phyloP scores from a whole-genome alignment of 2,329 filamentous ascomycete genomes.

The Alternaria conjuncta region DNA sequence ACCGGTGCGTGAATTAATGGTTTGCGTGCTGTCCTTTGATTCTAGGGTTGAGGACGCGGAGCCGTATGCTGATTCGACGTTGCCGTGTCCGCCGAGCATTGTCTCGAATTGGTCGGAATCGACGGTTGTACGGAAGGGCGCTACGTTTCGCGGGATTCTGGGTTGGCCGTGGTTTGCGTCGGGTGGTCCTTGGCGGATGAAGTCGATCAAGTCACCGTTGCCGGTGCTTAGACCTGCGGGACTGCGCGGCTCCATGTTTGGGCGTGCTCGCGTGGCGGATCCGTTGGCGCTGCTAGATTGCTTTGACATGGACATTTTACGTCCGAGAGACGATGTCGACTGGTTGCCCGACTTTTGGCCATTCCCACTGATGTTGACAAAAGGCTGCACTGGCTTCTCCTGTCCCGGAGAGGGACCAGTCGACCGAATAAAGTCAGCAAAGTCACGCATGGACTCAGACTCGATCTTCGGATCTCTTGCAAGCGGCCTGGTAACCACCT shows the following conservation, averaged over 20 bases:
- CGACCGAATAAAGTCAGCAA: slow-evolving; percentile 87
- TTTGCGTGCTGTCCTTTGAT: slow-evolving; percentile 59
- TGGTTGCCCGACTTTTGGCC: slow-evolving; percentile 23
- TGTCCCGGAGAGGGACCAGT: slow-evolving; percentile 66
- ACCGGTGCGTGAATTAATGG: slow-evolving; percentile 76
- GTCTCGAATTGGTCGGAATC: slow-evolving; percentile 77
- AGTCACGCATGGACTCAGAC: slow-evolving; percentile 76
- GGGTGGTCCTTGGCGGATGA: slow-evolving; percentile 87
- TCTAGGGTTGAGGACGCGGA: slow-evolving; percentile 45
- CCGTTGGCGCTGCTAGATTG: slow-evolving; percentile 28
- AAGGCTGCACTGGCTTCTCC: slow-evolving; percentile 43
- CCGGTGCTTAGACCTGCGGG: slow-evolving; percentile 72
- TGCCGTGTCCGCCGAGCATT: slow-evolving; percentile 43
- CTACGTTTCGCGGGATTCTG: slow-evolving; percentile 80
- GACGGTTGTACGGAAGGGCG: slow-evolving; percentile 83
- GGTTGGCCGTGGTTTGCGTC: slow-evolving; percentile 64
- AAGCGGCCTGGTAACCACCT: slow-evolving; percentile 37
- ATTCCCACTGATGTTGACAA: slow-evolving; percentile 33
- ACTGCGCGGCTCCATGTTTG: slow-evolving; percentile 65
- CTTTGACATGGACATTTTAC: slow-evolving; percentile 35
- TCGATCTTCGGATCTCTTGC: slow-evolving; percentile 77
- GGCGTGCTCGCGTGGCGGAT: slow-evolving; percentile 33
- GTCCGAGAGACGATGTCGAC: slow-evolving; percentile 36
- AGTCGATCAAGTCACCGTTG: slow-evolving; percentile 85
- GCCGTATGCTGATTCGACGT: slow-evolving; percentile 44